Percentiles rank a stretch among this genome's conserved stretches.
Evolutionary conservation across 306 rosid genomes (phyloP).

Genomic region (Prunus armeniaca): DNA sequence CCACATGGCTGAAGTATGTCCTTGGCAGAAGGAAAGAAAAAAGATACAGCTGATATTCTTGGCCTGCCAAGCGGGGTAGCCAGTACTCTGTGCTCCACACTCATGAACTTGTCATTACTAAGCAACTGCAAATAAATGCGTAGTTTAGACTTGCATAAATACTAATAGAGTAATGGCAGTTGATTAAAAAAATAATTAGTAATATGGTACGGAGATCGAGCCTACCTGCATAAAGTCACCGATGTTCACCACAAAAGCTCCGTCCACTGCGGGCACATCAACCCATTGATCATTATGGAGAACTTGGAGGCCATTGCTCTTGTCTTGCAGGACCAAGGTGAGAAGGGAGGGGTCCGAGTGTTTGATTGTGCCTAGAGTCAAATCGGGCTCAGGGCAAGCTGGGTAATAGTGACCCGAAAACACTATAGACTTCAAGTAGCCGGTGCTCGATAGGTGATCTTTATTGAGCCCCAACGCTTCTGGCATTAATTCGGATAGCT

Average conservation of each 20-base stretch:
- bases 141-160: not conserved
- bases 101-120: constrained; percentile 18
- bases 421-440: constrained; percentile 29
- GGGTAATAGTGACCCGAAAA: constrained; percentile 51
- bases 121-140: not conserved
- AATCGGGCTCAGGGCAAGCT: constrained; percentile 50
- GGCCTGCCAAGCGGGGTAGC: constrained; percentile 10
- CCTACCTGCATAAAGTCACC: constrained; percentile 13
- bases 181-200: not conserved
- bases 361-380: constrained; percentile 23
- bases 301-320: constrained; percentile 2
- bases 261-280: not conserved
- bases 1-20: not conserved
- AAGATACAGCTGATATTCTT: not conserved
- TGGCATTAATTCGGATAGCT: not conserved
- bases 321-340: constrained; percentile 6
- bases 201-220: not conserved
- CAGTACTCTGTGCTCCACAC: constrained; percentile 23
- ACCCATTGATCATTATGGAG: constrained; percentile 2
- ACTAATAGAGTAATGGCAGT: not conserved
- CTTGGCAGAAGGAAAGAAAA: not conserved
- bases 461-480: constrained; percentile 35
- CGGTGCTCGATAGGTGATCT: constrained; percentile 25
- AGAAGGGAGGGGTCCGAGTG: not conserved
- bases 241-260: not conserved